Conservation (phyloP, 2,329 filamentous ascomycete genomes). For the Penicillium rolfsii region DNA sequence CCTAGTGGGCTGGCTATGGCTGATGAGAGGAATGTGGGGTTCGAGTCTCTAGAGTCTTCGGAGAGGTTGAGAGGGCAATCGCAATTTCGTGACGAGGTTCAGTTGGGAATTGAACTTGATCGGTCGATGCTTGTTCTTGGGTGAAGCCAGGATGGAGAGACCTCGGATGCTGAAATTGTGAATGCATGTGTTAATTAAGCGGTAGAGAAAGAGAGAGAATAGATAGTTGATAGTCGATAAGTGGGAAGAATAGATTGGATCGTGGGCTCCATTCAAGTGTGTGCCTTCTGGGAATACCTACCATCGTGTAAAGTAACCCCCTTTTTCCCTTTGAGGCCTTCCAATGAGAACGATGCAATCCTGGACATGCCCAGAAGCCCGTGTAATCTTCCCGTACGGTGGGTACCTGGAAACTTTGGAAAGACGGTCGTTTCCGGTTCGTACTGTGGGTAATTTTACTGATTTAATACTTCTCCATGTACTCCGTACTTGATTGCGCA, state of each 20-base stretch:
- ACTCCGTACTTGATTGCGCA: not conserved
- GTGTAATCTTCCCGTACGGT: constrained; percentile 18
- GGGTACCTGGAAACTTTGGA: constrained; percentile 1
- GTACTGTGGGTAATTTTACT: not conserved
- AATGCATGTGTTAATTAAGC: not conserved
- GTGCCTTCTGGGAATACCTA: not conserved
- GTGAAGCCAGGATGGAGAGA: not conserved
- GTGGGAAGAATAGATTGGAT: not conserved
- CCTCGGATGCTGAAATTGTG: not conserved
- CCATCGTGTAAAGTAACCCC: not conserved
- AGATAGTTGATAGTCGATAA: not conserved
- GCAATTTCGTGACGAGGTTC: constrained; percentile 17
- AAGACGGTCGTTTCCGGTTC: not conserved
- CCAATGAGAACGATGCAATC: constrained; percentile 10
- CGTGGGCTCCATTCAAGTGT: not conserved
- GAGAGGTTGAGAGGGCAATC: constrained; percentile 18
- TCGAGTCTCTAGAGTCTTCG: constrained; percentile 2
- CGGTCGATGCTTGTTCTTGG: not conserved
- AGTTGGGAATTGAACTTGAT: not conserved
- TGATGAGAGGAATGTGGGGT: constrained; percentile 20
- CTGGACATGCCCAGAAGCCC: constrained; percentile 15
- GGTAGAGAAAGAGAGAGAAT: not conserved
- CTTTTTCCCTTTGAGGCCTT: not conserved
- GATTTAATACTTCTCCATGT: not conserved
- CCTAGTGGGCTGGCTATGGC: constrained; percentile 4